Evolutionary conservation across 495 filamentous ascomycete species (phyloP), one percentile per base, ranked within the genome.

Genomic region (Cercophora scortea): DNA sequence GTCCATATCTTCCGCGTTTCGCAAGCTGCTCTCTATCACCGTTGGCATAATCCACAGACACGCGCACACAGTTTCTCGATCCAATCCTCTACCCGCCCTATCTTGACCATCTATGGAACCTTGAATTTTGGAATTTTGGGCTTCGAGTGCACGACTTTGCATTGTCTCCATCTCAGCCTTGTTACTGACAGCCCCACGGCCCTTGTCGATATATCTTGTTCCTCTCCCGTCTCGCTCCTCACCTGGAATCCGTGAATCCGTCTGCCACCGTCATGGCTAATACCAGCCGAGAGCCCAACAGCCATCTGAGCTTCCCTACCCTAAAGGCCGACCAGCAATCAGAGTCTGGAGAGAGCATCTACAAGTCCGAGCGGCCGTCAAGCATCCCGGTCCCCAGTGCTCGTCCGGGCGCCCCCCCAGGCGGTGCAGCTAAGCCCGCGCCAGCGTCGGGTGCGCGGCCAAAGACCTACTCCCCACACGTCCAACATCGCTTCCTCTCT

Each of bases 401-500:
- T 12, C 54, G 54, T 55, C n/a, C 54, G 2, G 46, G 36, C 17
- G 48, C 36, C 12, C 15, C 18, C 13, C 33, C 36, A n/a, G 19
- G 13, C 1, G 19, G 34, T 12, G 49, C 11, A 6, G 16, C 34
- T n/a, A 16, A 39, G 12, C 61, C 49, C 8, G 40, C 19, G 8
- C 54, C 44, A 1, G 17, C 9, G 34, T n/a, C 32, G 15, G 38
- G 35, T 11, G 38, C 19, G 41, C 53, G 17, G 4, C 45, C 54
- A 11, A 55, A 51, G 16, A 40, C 50, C 6, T 11, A 17, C 25
- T 16, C n/a, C 13, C 32, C 49, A 2, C 44, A 50, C 17, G 39
- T 52, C 13, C 57, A 47, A 0, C 59, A 71, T 39, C 69, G 72
- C 40, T 70, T 72, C 42, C 55, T 75, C 35, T 51, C 65, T 0